Base-by-base conservation (phyloP, 2,329 filamentous ascomycete species). In the Calonectria hongkongensis region DNA sequence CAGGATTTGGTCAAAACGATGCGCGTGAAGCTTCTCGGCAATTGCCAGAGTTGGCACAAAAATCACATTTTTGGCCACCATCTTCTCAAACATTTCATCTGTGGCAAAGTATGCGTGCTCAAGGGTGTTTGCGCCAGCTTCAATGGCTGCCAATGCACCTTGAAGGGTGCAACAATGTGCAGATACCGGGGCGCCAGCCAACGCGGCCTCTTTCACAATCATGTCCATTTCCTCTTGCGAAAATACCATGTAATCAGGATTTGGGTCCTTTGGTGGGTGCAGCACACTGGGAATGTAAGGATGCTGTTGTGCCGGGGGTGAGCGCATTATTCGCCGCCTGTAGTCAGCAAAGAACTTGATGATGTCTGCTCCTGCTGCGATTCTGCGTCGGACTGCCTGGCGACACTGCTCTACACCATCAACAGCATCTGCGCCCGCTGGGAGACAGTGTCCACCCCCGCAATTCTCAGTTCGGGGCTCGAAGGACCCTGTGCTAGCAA, bases 281-380 rank as follows among this genome's bases (percentile, higher is more conserved):
- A 58, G 48, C 8, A 81, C 80, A 76, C 74, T 1, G 84, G 86
- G 58, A 83, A 66, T 67, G 45, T 74, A 71, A 48, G 43, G 47
- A 58, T 69, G 47, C 25, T 67, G 51, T 66, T 81, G 79, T 25
- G 51, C 48, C 68, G 73, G 79, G 4, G 86, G 87, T 54, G 84
- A 88, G 4, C 87, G 82, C 82, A 88, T 82, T 1, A 83, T 80
- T 64, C 85, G 82, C 30, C 86, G 82, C 3, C 86, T 81, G 75
- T 88, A 88, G 74, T 89, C 88, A 18, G 86, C 87, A 71, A 87
- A 89, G 78, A 89, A 86, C 79, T 89, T 89, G 81, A 89, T 83
- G 21, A 89, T 72, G 71, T 89, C 88, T 0, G 87, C 88, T 1
- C 87, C 87, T 1, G 86, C 87, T 0, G 84, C 87, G 4, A 88